Evolutionary conservation across 2,329 filamentous ascomycete genomes (phyloP), one percentile per base, ranked within the genome.

Genomic region (Phoma sp.): DNA sequence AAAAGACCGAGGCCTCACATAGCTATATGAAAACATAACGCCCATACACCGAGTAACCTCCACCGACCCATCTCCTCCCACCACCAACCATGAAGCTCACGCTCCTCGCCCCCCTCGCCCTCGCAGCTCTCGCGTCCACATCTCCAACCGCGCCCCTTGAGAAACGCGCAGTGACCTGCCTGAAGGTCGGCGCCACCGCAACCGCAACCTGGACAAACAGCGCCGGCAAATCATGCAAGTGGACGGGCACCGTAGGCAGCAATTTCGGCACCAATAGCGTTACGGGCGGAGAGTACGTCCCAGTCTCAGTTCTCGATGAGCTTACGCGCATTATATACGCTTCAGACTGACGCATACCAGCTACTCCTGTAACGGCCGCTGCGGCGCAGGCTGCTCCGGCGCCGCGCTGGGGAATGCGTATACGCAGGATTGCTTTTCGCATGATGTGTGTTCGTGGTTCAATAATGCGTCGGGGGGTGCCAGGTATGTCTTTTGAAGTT

Each of bases 361-460:
- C 21, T 82, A 82, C 41, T 79, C 76, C 8, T 82, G 80, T 51
- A 82, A 81, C 47, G 80, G 80, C 1, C 73, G 80, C 27, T 82
- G 81, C 31, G 80, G 81, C 24, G 77, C 76, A 9, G 80, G 79
- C 0, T 82, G 80, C 43, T 72, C 65, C 0, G 80, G 80, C 5
- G 43, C 67, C 4, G 71, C 78, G 1, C 1, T 82, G 7, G 80
- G 80, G 2, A 80, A 81, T 31, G 78, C 70, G 4, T 82, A 82
- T 52, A 82, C 80, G 0, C 80, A 81, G 56, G 78, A 82, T 44
- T 82, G 81, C 61, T 82, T 80, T 59, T 78, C 76, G 0, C 81
- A 82, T 49, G 81, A 82, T 43, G 76, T 82, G 12, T 83, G 81
- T 64, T 81, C 79, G 4, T 82, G 79, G 58, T 82, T 82, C 55